Percentiles rank a stretch among this genome's conserved stretches.
Evolutionary conservation across 805 yeast genomes (phyloP).

Genomic region (Candida gorgasii): DNA sequence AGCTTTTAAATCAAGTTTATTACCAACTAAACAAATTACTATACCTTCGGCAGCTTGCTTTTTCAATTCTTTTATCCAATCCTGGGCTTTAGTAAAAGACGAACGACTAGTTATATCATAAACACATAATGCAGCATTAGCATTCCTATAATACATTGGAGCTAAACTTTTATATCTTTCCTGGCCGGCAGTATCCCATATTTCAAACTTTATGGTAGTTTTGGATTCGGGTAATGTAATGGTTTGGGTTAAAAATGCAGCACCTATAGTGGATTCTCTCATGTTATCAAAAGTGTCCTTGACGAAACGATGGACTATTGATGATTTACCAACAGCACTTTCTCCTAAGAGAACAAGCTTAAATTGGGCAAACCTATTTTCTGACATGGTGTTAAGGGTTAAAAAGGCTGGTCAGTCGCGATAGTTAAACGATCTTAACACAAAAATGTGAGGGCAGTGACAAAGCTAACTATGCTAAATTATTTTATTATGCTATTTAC

Average conservation of each 20-base stretch:
- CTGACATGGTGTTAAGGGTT: slow-evolving; percentile 7
- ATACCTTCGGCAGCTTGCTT: slow-evolving; percentile 76
- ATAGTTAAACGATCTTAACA: background rate
- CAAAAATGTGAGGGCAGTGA: background rate
- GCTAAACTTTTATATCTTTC: slow-evolving; percentile 46
- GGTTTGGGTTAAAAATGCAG: slow-evolving; percentile 75
- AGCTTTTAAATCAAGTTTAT: slow-evolving; percentile 61
- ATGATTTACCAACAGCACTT: slow-evolving; percentile 79
- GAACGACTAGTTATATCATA: slow-evolving; percentile 71
- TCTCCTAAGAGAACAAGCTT: slow-evolving; percentile 78
- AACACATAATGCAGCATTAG: slow-evolving; percentile 75
- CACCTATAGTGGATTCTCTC: slow-evolving; percentile 82
- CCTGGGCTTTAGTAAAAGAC: slow-evolving; percentile 69
- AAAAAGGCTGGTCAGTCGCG: slow-evolving; percentile 10
- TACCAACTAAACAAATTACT: slow-evolving; percentile 83
- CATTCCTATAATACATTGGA: slow-evolving; percentile 48
- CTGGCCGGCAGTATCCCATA: slow-evolving; percentile 97
- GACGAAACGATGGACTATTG: slow-evolving; percentile 60
- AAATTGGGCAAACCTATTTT: slow-evolving; percentile 36
- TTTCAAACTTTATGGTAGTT: slow-evolving; percentile 63
- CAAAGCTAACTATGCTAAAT: background rate
- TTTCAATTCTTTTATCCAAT: slow-evolving; percentile 78
- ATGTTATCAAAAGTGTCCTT: slow-evolving; percentile 71
- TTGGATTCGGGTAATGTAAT: slow-evolving; percentile 54
- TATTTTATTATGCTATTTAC: background rate